Percentiles rank a stretch among this genome's conserved stretches.
Evolutionary conservation across 129 eudicot species (phyloP).

Genomic region (Deinandra increscens): DNA sequence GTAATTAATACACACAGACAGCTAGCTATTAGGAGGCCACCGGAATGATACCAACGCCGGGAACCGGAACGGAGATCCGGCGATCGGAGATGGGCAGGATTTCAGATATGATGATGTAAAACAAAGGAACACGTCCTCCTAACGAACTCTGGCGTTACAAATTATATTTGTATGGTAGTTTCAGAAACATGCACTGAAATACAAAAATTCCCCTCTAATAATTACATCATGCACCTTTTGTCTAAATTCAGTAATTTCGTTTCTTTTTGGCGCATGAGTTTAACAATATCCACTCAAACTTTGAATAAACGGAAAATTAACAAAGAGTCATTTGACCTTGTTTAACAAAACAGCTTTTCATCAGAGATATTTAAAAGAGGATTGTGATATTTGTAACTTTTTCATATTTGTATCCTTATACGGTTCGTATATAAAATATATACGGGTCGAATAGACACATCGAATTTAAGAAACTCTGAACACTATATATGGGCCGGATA

Average conservation of each 20-base stretch:
- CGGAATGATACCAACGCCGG: constrained; percentile 34
- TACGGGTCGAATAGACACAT: too few relatives aligned
- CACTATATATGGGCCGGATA: too few relatives aligned
- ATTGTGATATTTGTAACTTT: too few relatives aligned
- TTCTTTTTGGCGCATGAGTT: neutral
- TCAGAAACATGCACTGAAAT: neutral
- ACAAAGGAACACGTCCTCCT: constrained; percentile 19
- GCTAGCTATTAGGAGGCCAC: constrained; percentile 12
- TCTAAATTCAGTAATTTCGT: neutral
- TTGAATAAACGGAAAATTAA: too few relatives aligned
- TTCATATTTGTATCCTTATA: too few relatives aligned
- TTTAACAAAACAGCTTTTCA: too few relatives aligned
- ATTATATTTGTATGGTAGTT: constrained; percentile 11
- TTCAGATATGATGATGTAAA: constrained; percentile 19
- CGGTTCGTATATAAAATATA: too few relatives aligned
- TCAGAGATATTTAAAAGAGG: too few relatives aligned
- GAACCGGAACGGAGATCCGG: constrained; percentile 25
- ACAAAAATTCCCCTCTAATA: neutral
- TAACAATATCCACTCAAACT: neutral
- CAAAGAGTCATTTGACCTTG: too few relatives aligned
- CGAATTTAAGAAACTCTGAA: too few relatives aligned
- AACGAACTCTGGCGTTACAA: constrained; percentile 24
- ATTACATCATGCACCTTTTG: neutral
- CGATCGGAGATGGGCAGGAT: constrained; percentile 22
- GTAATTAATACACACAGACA: neutral